phyloP scores from a whole-genome alignment of 1,284 basidiomycete species.

The Rhodotorula sp. region DNA sequence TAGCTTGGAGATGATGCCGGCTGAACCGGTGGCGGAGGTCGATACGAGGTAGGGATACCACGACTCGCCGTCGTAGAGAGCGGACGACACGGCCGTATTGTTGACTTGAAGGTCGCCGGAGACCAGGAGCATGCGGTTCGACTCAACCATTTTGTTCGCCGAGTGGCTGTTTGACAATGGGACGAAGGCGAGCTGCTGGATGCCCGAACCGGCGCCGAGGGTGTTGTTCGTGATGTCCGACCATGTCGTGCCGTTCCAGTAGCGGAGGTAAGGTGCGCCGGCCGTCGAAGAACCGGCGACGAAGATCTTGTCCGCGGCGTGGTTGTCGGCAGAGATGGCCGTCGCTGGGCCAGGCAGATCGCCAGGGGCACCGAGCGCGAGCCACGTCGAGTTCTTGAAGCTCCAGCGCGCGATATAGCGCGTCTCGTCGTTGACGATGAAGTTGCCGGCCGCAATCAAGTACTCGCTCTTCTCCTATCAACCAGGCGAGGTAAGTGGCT shows the following conservation, averaged over 20 bases:
- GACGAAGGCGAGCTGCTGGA: constrained; percentile 85
- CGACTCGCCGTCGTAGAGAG: constrained; percentile 78
- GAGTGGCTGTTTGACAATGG: constrained; percentile 70
- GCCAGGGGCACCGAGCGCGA: constrained; percentile 61
- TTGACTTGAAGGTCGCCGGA: constrained; percentile 72
- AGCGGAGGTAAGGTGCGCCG: constrained; percentile 67
- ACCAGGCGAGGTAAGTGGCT: constrained; percentile 37
- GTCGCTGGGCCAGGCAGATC: constrained; percentile 84
- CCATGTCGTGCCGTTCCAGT: constrained; percentile 80
- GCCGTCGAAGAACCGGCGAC: constrained; percentile 73
- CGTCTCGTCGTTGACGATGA: constrained; percentile 61
- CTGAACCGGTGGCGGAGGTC: constrained; percentile 63
- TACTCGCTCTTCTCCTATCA: constrained; percentile 47
- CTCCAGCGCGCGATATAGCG: constrained; percentile 71
- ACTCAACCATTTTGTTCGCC: constrained; percentile 69
- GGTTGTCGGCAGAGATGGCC: constrained; percentile 78
- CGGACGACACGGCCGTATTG: constrained; percentile 66
- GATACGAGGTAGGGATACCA: constrained; percentile 83
- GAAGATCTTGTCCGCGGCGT: constrained; percentile 79
- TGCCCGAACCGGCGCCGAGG: constrained; percentile 49
- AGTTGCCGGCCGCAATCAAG: constrained; percentile 60
- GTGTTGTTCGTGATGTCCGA: constrained; percentile 62
- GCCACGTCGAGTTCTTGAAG: constrained; percentile 71
- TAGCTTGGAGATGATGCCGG: constrained; percentile 72
- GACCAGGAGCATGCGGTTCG: constrained; percentile 85